A percentile compares a stretch with the other conserved stretches of the same genome.
Conservation (phyloP, 257 asterid species). For the Solanum boliviense region DNA sequence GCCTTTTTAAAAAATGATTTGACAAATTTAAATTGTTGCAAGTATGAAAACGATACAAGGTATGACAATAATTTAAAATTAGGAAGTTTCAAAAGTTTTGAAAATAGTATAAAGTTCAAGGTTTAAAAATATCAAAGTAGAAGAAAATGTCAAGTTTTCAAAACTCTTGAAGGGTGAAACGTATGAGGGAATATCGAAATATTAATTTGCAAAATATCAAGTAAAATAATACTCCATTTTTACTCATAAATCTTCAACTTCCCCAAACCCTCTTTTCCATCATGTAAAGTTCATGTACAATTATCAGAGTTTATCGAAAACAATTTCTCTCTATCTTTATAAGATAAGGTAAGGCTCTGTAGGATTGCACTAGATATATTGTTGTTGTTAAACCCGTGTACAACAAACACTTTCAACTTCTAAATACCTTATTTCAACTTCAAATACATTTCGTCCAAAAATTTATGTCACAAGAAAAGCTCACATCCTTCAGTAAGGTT, state of each 20-base stretch:
- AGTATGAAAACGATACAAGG: neutral
- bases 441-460: neutral
- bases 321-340: too few relatives aligned
- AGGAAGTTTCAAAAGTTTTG: neutral
- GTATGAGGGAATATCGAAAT: neutral
- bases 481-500: neutral
- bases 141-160: neutral
- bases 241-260: neutral
- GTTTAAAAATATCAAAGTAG: neutral
- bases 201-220: neutral
- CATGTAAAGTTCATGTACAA: too few relatives aligned
- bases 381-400: neutral
- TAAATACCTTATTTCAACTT: neutral
- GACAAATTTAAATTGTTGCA: too few relatives aligned
- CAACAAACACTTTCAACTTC: neutral
- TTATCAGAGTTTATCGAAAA: too few relatives aligned
- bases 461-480: neutral
- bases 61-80: neutral
- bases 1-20: neutral
- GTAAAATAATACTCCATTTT: neutral
- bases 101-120: neutral
- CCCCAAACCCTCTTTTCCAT: neutral
- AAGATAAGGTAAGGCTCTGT: too few relatives aligned
- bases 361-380: neutral
- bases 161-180: neutral